These are phyloP conservation scores for Erigeron philadelphicus DNA, from an alignment of 140 eudicot species.

Conservation along the genomic window DNA sequence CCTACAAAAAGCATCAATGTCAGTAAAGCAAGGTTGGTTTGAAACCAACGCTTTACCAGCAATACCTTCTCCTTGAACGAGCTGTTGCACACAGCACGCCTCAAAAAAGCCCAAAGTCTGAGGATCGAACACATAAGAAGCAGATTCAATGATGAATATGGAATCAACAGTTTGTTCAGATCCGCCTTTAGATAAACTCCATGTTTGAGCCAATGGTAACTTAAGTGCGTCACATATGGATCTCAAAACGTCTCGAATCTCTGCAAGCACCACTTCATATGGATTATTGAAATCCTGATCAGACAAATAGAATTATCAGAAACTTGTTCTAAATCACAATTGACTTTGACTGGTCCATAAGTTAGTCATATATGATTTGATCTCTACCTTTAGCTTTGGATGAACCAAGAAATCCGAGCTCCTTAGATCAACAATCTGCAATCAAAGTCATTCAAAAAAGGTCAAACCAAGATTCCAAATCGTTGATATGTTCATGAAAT, in stretches of 20 bases:
- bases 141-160: constrained; percentile 43
- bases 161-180: constrained; percentile 31
- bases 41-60: constrained; percentile 59
- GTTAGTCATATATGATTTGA: neutral
- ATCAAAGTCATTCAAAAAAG: constrained; percentile 17
- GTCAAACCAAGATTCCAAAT: constrained; percentile 18
- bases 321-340: neutral
- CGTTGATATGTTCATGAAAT: neutral
- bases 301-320: constrained; percentile 13
- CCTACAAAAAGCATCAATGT: constrained; percentile 50
- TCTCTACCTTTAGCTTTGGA: constrained; percentile 41
- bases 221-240: constrained; percentile 42
- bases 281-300: constrained; percentile 35
- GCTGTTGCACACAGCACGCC: constrained; percentile 44
- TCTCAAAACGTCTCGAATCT: constrained; percentile 41
- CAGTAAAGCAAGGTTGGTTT: constrained; percentile 58
- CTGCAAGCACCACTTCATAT: constrained; percentile 34
- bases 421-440: constrained; percentile 60
- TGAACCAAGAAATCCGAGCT: constrained; percentile 40
- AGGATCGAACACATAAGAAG: constrained; percentile 51
- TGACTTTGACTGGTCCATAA: neutral
- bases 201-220: constrained; percentile 62
- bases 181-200: constrained; percentile 36
- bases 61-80: constrained; percentile 49
- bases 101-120: constrained; percentile 38